Conservation (phyloP, 805 yeast species). For the Pichia insulana region DNA sequence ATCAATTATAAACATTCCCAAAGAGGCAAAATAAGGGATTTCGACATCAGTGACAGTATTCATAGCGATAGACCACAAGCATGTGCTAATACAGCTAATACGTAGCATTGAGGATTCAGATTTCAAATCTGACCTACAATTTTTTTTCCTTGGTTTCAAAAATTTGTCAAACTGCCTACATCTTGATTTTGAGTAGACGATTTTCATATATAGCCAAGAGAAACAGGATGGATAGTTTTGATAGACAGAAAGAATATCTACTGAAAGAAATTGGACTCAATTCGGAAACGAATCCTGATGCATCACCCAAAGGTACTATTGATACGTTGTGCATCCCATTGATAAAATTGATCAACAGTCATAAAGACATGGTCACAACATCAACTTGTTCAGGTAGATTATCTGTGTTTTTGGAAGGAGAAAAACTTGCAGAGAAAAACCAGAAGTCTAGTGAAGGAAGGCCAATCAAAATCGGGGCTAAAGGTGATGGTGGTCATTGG, state of each 20-base stretch:
- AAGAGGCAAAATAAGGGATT: slow-evolving; percentile 39
- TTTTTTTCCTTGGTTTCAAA: too few species aligned
- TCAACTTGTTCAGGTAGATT: slow-evolving; percentile 86
- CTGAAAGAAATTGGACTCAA: slow-evolving; percentile 43
- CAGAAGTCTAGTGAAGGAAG: slow-evolving; percentile 3
- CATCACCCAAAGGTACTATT: slow-evolving; percentile 86
- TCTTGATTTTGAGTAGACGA: too few species aligned
- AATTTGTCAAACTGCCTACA: too few species aligned
- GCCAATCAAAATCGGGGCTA: slow-evolving; percentile 55
- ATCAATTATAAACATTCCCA: slow-evolving; percentile 89
- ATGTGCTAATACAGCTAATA: too few species aligned
- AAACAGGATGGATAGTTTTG: slow-evolving; percentile 41
- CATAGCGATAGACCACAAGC: too few species aligned
- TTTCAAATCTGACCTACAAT: too few species aligned
- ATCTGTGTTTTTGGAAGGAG: slow-evolving; percentile 73
- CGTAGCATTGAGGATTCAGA: too few species aligned
- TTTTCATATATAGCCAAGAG: background rate
- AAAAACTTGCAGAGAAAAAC: slow-evolving; percentile 28
- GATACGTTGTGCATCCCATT: slow-evolving; percentile 68
- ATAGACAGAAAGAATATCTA: slow-evolving; percentile 53
- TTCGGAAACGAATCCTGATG: slow-evolving; percentile 40
- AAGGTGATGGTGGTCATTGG: slow-evolving; percentile 84
- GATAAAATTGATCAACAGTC: slow-evolving; percentile 55
- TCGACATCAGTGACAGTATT: background rate
- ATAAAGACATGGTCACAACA: slow-evolving; percentile 68